Conservation (phyloP, 148 eudicot species). For the Gaultheria prostrata region DNA sequence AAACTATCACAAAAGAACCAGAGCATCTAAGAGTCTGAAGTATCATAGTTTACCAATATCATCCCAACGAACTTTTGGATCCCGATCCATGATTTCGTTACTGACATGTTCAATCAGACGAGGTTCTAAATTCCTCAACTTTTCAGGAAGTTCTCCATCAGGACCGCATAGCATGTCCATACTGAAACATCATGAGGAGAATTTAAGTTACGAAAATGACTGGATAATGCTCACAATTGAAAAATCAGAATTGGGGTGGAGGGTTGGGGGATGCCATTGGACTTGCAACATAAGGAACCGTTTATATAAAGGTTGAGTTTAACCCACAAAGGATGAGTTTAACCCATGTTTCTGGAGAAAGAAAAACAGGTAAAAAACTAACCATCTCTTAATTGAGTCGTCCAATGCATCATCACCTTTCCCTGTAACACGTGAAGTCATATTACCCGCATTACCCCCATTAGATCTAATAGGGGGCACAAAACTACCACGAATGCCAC, state of each 20-base stretch:
- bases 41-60: slow-evolving; percentile 68
- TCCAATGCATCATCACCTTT: slow-evolving; percentile 73
- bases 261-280: background rate
- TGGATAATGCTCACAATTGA: slow-evolving; percentile 4
- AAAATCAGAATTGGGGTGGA: background rate
- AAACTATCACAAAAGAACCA: background rate
- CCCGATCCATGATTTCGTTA: slow-evolving; percentile 95
- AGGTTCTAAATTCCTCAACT: slow-evolving; percentile 91
- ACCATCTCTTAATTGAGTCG: slow-evolving; percentile 94
- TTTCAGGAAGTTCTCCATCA: slow-evolving; percentile 97
- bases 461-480: slow-evolving; percentile 88
- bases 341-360: background rate
- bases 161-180: slow-evolving; percentile 92
- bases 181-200: slow-evolving; percentile 35
- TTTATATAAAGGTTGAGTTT: background rate
- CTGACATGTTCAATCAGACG: slow-evolving; percentile 94
- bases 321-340: background rate
- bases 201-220: background rate
- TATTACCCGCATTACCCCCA: slow-evolving; percentile 58
- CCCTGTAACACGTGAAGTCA: slow-evolving; percentile 65
- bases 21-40: background rate
- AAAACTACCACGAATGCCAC: slow-evolving; percentile 96
- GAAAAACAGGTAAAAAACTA: slow-evolving; percentile 16
- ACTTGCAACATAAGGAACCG: background rate
- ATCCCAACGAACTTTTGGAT: slow-evolving; percentile 97